Evolutionary conservation across 257 asterid genomes (phyloP).

Genomic region (Capsicum baccatum): DNA sequence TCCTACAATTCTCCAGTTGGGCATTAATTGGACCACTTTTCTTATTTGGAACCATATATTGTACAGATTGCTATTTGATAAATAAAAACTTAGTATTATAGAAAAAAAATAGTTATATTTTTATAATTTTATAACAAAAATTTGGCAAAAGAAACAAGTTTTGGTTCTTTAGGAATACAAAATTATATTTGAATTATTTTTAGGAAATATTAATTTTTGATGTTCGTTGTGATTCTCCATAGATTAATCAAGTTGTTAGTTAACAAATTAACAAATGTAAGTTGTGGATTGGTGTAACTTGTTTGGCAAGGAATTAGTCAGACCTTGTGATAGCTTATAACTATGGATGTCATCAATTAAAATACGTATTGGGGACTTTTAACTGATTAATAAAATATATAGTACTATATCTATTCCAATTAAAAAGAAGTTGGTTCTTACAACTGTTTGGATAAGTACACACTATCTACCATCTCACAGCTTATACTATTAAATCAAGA

Average conservation of each 20-base stretch:
- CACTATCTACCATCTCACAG: not conserved
- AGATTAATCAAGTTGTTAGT: not conserved
- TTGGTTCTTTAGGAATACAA: too few relatives aligned
- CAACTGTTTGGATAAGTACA: constrained; percentile 3
- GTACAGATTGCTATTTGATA: not conserved
- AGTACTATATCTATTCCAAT: not conserved
- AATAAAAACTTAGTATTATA: not conserved
- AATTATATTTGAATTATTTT: too few relatives aligned
- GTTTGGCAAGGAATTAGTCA: not conserved
- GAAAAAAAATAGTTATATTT: too few relatives aligned
- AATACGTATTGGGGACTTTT: not conserved
- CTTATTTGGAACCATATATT: not conserved
- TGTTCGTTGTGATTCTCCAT: not conserved
- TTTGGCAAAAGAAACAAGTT: too few relatives aligned
- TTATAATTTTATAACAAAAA: too few relatives aligned
- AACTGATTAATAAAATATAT: not conserved
- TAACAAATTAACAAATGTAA: constrained; percentile 1
- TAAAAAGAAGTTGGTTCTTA: not conserved
- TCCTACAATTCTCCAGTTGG: constrained; percentile 18
- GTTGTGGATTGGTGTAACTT: not conserved
- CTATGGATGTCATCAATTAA: not conserved
- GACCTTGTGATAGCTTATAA: too few relatives aligned
- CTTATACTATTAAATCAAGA: not conserved
- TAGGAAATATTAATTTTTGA: not conserved
- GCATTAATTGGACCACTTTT: constrained; percentile 1